Base-by-base conservation (phyloP, 805 yeast species). In the Schizosaccharomyces cryophilus region DNA sequence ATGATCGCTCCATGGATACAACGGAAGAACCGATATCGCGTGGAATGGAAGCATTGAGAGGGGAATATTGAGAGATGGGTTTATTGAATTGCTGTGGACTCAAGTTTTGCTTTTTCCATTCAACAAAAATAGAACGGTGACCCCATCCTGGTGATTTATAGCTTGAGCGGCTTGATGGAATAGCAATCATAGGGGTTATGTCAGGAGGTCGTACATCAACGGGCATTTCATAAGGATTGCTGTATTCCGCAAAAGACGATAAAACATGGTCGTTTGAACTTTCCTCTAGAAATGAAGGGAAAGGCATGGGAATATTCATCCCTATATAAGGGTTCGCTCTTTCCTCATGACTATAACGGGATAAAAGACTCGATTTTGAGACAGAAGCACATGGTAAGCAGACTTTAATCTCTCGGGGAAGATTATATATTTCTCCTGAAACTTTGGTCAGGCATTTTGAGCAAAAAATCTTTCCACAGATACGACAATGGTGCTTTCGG, bases 401-500 rank as follows among this genome's bases (percentile, higher is more conserved):
- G 1, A 84, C 87, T 62, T 95, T 73, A 77, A 84, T 78, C 67
- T 78, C 82, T 21, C 89, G 94, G 30, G 75, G 75, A 65, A 77
- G 75, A 51, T 81, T 78, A 74, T 86, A 76, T 69, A 75, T 75
- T 60, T 80, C 77, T 59, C 93, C 87, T 63, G 84, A 67, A 66
- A 87, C 73, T 66, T 87, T 78, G 2, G 79, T 72, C 0, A 96
- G 87, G 70, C 98, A 90, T 9, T 78, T 76, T 55, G 84, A 77
- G 70, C 98, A 90, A 68, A 89, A 90, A 59, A 90, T 89, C 70
- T 89, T 95, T 1, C 98, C 98, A 72, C 98, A 90, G 42, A 90
- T 82, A 61, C 98, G 74, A 68, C 98, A 90, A 71, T 90, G 98
- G 69, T 90, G 98, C 65, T 86, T 85, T 65, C 98, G 75, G 69